Percentiles rank a stretch among this genome's conserved stretches.
These are phyloP conservation scores for Lipomyces yamadae DNA, from an alignment of 805 yeast species.

Conservation along the genomic window DNA sequence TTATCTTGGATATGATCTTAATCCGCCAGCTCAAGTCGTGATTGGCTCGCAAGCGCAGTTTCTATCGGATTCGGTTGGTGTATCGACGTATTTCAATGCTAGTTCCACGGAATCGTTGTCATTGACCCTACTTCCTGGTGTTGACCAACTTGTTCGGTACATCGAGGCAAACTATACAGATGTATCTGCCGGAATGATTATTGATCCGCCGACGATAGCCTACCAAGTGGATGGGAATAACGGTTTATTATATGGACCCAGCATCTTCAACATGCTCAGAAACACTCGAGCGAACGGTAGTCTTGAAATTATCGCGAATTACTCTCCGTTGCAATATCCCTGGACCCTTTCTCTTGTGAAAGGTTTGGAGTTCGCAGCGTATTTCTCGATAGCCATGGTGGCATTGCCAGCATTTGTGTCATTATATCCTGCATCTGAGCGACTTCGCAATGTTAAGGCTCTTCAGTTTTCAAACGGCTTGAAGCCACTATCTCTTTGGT, in stretches of 20 bases:
- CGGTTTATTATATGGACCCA: constrained; percentile 36
- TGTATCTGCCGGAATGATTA: constrained; percentile 41
- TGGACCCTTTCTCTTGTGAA: constrained; percentile 42
- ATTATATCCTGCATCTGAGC: constrained; percentile 45
- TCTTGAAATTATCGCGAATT: constrained; percentile 38
- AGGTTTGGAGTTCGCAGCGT: constrained; percentile 43
- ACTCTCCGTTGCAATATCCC: constrained; percentile 42
- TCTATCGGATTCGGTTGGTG: background rate
- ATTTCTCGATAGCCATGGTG: constrained; percentile 44
- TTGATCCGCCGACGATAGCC: constrained; percentile 38
- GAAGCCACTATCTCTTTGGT: constrained; percentile 43
- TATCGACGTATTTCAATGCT: background rate
- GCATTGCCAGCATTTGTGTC: constrained; percentile 45
- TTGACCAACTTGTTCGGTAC: constrained; percentile 28
- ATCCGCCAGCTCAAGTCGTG: background rate
- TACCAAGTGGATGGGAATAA: constrained; percentile 37
- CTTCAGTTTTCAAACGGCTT: constrained; percentile 47
- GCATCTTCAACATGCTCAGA: constrained; percentile 40
- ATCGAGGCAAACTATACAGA: constrained; percentile 35
- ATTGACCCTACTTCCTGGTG: constrained; percentile 9
- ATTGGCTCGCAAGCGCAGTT: background rate
- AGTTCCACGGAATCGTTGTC: background rate
- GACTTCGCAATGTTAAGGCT: constrained; percentile 44
- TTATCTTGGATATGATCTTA: background rate
- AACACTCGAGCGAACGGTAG: constrained; percentile 42